Percentiles rank a stretch among this genome's conserved stretches.
Conservation (phyloP, 345 rosid species). For the Acer yangbiense region DNA sequence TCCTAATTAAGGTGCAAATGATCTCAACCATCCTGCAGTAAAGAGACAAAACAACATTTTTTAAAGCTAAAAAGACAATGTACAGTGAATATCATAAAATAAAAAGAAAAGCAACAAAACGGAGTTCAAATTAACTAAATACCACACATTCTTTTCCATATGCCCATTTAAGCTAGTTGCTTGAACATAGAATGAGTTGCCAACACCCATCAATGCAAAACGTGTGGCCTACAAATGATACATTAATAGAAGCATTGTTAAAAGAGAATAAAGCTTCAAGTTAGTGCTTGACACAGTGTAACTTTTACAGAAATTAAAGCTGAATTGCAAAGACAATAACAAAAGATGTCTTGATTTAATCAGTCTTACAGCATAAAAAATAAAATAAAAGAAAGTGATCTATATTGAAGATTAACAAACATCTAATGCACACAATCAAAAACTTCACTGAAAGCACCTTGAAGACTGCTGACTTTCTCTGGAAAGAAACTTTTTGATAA, state of each 20-base stretch:
- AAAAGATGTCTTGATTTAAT: conserved; percentile 18
- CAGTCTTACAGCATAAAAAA: conserved; percentile 6
- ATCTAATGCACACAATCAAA: not conserved
- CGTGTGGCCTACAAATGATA: conserved; percentile 58
- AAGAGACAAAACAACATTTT: conserved; percentile 16
- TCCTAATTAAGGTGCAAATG: conserved; percentile 63
- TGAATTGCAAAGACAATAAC: conserved; percentile 12
- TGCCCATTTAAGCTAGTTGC: conserved; percentile 39
- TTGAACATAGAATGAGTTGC: conserved; percentile 50
- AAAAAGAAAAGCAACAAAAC: conserved; percentile 10
- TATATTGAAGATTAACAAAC: not conserved
- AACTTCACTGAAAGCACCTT: not conserved
- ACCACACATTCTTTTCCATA: conserved; percentile 71
- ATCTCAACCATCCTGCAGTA: conserved; percentile 76
- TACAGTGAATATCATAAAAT: not conserved
- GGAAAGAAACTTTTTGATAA: not conserved
- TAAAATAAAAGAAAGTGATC: not conserved
- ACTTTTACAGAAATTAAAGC: conserved; percentile 1
- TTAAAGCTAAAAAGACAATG: conserved; percentile 13
- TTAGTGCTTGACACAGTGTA: not conserved
- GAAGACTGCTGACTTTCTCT: not conserved
- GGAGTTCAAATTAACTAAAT: conserved; percentile 20
- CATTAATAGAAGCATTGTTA: conserved; percentile 1
- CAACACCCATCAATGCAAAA: conserved; percentile 68
- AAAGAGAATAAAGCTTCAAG: conserved; percentile 18